These are phyloP conservation scores for Candida golubevii DNA, from an alignment of 805 yeast species.

Conservation along the genomic window DNA sequence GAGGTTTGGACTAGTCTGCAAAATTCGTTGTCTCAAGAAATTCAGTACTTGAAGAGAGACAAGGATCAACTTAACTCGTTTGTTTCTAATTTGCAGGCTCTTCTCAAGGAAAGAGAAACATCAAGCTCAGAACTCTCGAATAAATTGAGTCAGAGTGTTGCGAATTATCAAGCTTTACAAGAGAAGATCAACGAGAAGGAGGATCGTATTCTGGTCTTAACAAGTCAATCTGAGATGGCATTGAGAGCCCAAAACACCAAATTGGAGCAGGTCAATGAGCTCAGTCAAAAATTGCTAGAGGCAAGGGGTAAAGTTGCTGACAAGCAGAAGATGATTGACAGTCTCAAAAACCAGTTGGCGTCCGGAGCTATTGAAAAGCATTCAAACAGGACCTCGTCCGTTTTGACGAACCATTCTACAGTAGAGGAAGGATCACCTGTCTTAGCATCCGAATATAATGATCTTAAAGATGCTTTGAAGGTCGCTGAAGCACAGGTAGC, in stretches of 20 bases:
- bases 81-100: slow-evolving; percentile 55
- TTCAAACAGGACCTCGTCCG: background rate
- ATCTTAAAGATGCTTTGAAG: slow-evolving; percentile 50
- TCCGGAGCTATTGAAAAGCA: background rate
- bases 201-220: slow-evolving; percentile 44
- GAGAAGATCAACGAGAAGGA: slow-evolving; percentile 50
- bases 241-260: slow-evolving; percentile 51
- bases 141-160: slow-evolving; percentile 47
- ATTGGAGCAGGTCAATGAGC: slow-evolving; percentile 52
- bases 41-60: slow-evolving; percentile 52
- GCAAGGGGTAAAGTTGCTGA: slow-evolving; percentile 39
- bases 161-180: slow-evolving; percentile 41
- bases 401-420: background rate
- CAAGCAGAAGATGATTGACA: slow-evolving; percentile 37
- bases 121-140: slow-evolving; percentile 46
- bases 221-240: slow-evolving; percentile 55
- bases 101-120: slow-evolving; percentile 57
- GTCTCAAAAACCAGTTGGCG: slow-evolving; percentile 22
- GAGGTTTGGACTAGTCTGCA: slow-evolving; percentile 47
- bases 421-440: background rate
- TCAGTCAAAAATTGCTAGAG: slow-evolving; percentile 42
- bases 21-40: slow-evolving; percentile 48
- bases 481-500: slow-evolving; percentile 53
- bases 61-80: slow-evolving; percentile 53
- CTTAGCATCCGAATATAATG: slow-evolving; percentile 34